phyloP scores from a whole-genome alignment of 768 basidiomycete species.

The Austroboletus eburneus region DNA sequence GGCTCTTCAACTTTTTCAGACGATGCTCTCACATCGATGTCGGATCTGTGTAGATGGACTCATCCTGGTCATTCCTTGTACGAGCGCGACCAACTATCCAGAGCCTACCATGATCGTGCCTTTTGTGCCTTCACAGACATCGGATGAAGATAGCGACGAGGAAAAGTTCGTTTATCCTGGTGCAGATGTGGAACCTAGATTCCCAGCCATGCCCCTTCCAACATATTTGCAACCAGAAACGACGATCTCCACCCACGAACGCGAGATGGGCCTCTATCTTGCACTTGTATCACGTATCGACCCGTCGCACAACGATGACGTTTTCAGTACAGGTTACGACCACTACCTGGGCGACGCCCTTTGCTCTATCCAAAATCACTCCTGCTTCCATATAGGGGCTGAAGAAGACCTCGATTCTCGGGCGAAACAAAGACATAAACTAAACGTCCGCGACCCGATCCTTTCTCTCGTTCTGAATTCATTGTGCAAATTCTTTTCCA shows the following conservation, averaged over 20 bases:
- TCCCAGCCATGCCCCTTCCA: slow-evolving; percentile 21
- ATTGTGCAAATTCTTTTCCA: slow-evolving; percentile 76
- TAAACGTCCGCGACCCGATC: slow-evolving; percentile 75
- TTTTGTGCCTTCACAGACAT: slow-evolving; percentile 15
- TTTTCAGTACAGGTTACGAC: slow-evolving; percentile 82
- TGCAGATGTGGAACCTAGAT: slow-evolving; percentile 17
- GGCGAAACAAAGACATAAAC: slow-evolving; percentile 58
- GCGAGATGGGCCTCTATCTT: slow-evolving; percentile 79
- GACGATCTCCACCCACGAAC: slow-evolving; percentile 76
- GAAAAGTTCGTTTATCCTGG: slow-evolving; percentile 44
- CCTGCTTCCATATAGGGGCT: slow-evolving; percentile 47
- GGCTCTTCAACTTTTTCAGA: slow-evolving; percentile 76
- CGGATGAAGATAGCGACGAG: slow-evolving; percentile 48
- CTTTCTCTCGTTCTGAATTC: slow-evolving; percentile 66
- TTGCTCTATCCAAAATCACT: slow-evolving; percentile 59
- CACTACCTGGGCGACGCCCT: slow-evolving; percentile 80
- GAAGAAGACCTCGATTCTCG: slow-evolving; percentile 38
- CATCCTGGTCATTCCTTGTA: slow-evolving; percentile 64
- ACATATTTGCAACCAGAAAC: slow-evolving; percentile 62
- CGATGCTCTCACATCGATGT: slow-evolving; percentile 69
- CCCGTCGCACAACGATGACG: slow-evolving; percentile 61
- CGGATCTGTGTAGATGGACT: slow-evolving; percentile 61
- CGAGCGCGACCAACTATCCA: slow-evolving; percentile 71
- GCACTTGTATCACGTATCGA: slow-evolving; percentile 75
- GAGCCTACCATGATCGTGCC: slow-evolving; percentile 43